Evolutionary conservation across 257 asterid genomes (phyloP).

Genomic region (Ligustrum vulgare): DNA sequence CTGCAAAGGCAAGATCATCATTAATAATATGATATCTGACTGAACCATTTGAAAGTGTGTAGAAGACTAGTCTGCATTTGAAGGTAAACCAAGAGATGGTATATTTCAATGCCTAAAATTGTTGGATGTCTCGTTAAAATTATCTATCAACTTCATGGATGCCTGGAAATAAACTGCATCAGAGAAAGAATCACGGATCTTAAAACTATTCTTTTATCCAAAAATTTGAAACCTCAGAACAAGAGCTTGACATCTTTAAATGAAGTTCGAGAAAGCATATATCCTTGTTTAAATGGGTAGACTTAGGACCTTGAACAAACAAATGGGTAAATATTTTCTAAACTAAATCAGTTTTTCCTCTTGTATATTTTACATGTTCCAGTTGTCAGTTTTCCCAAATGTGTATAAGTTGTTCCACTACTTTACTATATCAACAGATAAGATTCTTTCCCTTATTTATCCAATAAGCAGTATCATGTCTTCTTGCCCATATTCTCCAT

Average conservation of each 20-base stretch:
- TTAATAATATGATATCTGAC: background rate
- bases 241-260: too few species aligned
- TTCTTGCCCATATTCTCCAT: background rate
- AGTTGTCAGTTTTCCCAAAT: background rate
- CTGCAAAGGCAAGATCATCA: constrained; percentile 44
- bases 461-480: background rate
- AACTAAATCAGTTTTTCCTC: background rate
- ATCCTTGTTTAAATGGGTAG: background rate
- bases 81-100: background rate
- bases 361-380: background rate
- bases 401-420: background rate
- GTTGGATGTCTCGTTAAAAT: background rate
- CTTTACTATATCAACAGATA: background rate
- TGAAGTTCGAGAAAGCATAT: background rate
- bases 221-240: too few species aligned
- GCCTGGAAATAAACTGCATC: too few species aligned
- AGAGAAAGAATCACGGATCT: too few species aligned
- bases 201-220: too few species aligned
- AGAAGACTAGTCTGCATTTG: background rate
- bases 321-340: background rate
- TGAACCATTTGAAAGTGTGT: background rate
- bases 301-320: background rate
- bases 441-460: background rate
- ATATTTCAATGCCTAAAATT: background rate
- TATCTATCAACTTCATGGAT: background rate